phyloP scores from a whole-genome alignment of 345 rosid species.

The Rhodamnia rubescens region DNA sequence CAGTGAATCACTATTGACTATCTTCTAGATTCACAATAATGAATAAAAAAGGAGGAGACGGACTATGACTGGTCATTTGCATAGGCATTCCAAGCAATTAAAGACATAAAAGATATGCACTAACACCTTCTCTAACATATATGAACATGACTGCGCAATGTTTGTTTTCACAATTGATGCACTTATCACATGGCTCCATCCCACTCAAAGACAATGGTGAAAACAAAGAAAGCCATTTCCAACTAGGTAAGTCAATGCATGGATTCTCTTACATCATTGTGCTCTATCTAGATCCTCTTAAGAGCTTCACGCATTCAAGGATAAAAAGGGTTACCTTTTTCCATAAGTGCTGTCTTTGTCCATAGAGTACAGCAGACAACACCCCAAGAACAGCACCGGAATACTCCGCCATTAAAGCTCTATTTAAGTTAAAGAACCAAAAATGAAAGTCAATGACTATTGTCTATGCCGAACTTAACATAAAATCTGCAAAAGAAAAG shows the following conservation, averaged over 20 bases:
- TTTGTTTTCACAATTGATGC: background rate
- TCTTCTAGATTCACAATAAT: background rate
- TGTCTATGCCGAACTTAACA: background rate
- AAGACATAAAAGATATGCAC: background rate
- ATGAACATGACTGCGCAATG: background rate
- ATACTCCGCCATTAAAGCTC: constrained; percentile 90
- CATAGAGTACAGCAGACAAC: constrained; percentile 79
- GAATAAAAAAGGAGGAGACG: background rate
- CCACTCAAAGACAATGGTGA: background rate
- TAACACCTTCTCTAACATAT: background rate
- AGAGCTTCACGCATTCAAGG: background rate
- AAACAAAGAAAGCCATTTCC: background rate
- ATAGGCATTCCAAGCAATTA: background rate
- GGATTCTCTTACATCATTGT: background rate
- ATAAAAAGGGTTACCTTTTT: constrained; percentile 52
- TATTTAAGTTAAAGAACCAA: constrained; percentile 1
- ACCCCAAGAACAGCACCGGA: constrained; percentile 99
- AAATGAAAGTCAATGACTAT: background rate
- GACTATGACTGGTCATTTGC: background rate
- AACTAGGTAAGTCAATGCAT: background rate
- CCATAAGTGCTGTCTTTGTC: constrained; percentile 65
- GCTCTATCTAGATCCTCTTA: background rate
- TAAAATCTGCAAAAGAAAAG: background rate
- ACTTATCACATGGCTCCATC: background rate
- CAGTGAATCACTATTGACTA: background rate